Base-by-base conservation (phyloP, 2,329 filamentous ascomycete genomes). In the Epichloe gansuensis region DNA sequence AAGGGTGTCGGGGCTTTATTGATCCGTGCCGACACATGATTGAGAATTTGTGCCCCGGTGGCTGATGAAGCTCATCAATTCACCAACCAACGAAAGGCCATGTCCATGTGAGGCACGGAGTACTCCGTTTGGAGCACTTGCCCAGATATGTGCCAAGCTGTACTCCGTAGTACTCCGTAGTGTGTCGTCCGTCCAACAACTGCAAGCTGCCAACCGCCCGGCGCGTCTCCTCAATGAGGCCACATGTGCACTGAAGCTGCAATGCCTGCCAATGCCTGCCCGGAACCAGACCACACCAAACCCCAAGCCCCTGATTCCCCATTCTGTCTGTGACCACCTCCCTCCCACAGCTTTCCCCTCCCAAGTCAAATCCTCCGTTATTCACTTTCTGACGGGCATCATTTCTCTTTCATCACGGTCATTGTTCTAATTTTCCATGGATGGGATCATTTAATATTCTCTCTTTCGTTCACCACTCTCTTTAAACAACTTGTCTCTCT, bases 391-490 rank as follows among this genome's bases (percentile, higher is more conserved):
- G 43, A 46, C 44, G 17, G 41, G 34, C 25, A 38, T 28, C n/a
- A 39, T 11, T 53, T 38, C 44, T 45, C 46, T 52, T 59, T 55
- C 37, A 31, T 8, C 52, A 55, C 37, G 48, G 42, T 25, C 25
- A 42, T 53, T 53, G 17, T 46, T 50, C 39, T n/a, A 25, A 38
- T 17, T 46, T 34, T 48, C 11, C 28, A 15, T 53, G 42, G 3
- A 57, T 56, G 45, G n/a, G 35, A 47, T 46, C 50, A 50, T 51
- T 52, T 57, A 43, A 46, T 46, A 9, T 17, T 39, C 15, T 44
- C 4, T n/a, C 28, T 48, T 48, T 53, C 38, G 41, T 61, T 61
- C 57, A 51, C 28, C 52, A 60, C 58, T 51, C 52, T 61, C 58
- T n/a, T 60, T 58, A 52, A 58, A 51, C 28, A 9, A 42, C 46